These are phyloP conservation scores for Ballota nigra DNA, from an alignment of 257 asterid genomes.

Conservation along the genomic window DNA sequence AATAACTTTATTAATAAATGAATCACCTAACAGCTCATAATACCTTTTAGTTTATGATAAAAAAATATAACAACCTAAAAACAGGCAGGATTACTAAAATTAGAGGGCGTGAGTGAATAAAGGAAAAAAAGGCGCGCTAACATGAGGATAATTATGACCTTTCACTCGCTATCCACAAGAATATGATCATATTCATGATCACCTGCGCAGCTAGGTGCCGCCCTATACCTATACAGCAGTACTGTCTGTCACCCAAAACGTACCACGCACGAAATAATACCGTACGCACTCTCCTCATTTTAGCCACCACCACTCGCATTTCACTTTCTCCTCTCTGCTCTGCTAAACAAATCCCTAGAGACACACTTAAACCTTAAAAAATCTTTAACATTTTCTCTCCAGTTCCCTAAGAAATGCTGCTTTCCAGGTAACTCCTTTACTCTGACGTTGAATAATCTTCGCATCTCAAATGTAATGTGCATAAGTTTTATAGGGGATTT, in stretches of 20 bases:
- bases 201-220: constrained; percentile 12
- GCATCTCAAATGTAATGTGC: not conserved
- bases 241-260: constrained; percentile 17
- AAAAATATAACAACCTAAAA: too few species aligned
- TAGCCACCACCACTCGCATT: constrained; percentile 11
- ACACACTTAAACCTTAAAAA: not conserved
- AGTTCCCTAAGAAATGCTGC: not conserved
- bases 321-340: not conserved
- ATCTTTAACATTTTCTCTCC: constrained; percentile 18
- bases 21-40: too few species aligned
- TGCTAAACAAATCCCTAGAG: constrained; percentile 2
- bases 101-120: too few species aligned
- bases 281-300: constrained; percentile 32
- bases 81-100: too few species aligned
- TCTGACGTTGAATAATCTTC: not conserved
- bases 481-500: not conserved
- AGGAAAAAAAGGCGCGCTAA: not conserved
- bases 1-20: too few species aligned
- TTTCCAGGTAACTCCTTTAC: not conserved
- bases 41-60: too few species aligned
- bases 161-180: not conserved
- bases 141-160: constrained; percentile 23
- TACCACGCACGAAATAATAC: constrained; percentile 25
- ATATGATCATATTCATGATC: not conserved
- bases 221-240: not conserved